A percentile compares a stretch with the other conserved stretches of the same genome.
These are phyloP conservation scores for Carpinus fangiana DNA, from an alignment of 306 rosid species.

Conservation along the genomic window DNA sequence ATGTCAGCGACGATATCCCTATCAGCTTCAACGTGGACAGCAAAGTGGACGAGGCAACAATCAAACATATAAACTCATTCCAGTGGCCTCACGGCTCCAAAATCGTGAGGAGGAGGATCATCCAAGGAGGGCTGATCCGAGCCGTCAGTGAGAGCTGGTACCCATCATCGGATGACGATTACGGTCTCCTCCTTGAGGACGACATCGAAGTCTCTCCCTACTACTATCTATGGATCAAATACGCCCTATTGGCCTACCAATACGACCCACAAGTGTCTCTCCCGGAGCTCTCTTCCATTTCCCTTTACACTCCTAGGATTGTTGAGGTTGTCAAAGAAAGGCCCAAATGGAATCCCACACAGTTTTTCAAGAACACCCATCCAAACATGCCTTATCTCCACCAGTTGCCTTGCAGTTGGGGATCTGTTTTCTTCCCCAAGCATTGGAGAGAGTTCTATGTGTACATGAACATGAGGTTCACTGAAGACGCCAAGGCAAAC, in stretches of 20 bases:
- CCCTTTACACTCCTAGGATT: conserved; percentile 88
- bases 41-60: conserved; percentile 79
- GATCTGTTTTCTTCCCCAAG: conserved; percentile 96
- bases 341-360: conserved; percentile 88
- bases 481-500: conserved; percentile 75
- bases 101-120: conserved; percentile 80
- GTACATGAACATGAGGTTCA: conserved; percentile 89
- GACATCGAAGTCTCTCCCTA: conserved; percentile 96
- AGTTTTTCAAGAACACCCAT: conserved; percentile 67
- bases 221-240: conserved; percentile 92
- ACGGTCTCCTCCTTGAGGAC: conserved; percentile 85
- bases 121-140: conserved; percentile 94
- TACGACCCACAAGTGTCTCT: conserved; percentile 87
- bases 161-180: conserved; percentile 83
- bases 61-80: conserved; percentile 60
- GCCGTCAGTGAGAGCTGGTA: conserved; percentile 99
- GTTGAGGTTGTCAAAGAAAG: conserved; percentile 96
- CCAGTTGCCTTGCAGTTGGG: conserved; percentile 96
- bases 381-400: conserved; percentile 95
- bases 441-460: conserved; percentile 98
- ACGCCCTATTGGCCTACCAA: conserved; percentile 82
- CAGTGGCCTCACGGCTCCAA: conserved; percentile 96
- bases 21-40: conserved; percentile 93
- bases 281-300: conserved; percentile 82
- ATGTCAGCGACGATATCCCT: conserved; percentile 80